Evolutionary conservation across 768 basidiomycete species (phyloP), one percentile per base, ranked within the genome.

Genomic region (Auricularia cornea): DNA sequence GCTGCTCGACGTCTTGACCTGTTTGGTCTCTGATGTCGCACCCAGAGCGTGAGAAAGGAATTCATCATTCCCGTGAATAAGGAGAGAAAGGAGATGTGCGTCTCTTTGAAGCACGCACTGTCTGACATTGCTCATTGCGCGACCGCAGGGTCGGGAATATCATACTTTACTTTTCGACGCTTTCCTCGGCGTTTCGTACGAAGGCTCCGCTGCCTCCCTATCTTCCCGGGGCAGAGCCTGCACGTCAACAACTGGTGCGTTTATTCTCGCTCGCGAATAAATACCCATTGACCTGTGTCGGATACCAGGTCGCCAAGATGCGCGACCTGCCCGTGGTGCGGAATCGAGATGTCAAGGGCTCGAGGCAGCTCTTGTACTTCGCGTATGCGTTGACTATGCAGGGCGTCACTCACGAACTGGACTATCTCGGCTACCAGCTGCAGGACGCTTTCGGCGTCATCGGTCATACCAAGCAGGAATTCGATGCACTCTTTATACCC

Each of bases 201-300:
- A 96, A 96, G 70, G 86, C 92, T 4, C 97, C 97, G 1, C 78
- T 99, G n/a, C 94, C 97, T 0, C 94, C 97, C 0, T 98, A 94
- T 72, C 83, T 99, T 0, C 97, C 97, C 2, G 95, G 95, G 0
- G 96, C 90, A 0, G 94, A 96, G 71, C 82, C 86, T 67, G 84
- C 93, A 1, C 84, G 96, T 60, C 83, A 88, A 61, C 83, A 85
- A 8, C 76, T 99, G 73, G 94, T 90, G 71, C 59, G 82, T 63
- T 5, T 38, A 10, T 38, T 31, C 29, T 3, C 14, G 12, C 26
- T 41, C n/a, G 32, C 41, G 57, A n/a, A 44, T 28, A n/a, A 60
- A 28, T 1, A 10, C 3, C 54, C 64, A 67, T 62, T 44, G 44
- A n/a, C n/a, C 30, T 59, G 54, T 33, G 35, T 18, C 26, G 32